These are phyloP conservation scores for Picochlorum sp. DNA, from an alignment of 139 green algal species.

Conservation along the genomic window DNA sequence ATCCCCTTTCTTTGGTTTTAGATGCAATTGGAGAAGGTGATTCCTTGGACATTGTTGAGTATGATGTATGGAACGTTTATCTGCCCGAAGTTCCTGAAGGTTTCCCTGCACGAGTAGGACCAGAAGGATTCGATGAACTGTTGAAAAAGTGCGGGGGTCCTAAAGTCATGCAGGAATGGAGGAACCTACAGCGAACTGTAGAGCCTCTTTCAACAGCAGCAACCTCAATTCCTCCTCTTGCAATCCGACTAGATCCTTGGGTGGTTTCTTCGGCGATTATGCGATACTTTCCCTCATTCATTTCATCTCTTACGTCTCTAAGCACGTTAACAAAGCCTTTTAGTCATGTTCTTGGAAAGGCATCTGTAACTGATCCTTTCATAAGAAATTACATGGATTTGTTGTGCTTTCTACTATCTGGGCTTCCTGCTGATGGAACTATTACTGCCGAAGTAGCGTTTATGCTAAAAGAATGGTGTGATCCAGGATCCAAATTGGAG, in stretches of 20 bases:
- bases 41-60: conserved; percentile 73
- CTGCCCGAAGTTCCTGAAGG: conserved; percentile 64
- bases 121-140: conserved; percentile 45
- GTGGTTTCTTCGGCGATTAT: conserved; percentile 55
- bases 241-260: conserved; percentile 56
- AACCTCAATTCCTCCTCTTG: conserved; percentile 69
- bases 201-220: conserved; percentile 65
- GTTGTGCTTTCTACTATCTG: conserved; percentile 90
- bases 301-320: conserved; percentile 28
- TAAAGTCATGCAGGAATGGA: conserved; percentile 39
- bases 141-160: conserved; percentile 31
- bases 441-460: conserved; percentile 88
- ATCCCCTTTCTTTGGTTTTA: conserved; percentile 72
- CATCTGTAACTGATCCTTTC: conserved; percentile 64
- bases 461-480: conserved; percentile 78
- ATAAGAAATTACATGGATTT: conserved; percentile 91
- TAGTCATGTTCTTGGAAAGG: conserved; percentile 43
- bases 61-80: conserved; percentile 91
- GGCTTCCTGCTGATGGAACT: conserved; percentile 79
- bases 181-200: conserved; percentile 62
- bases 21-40: conserved; percentile 64
- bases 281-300: conserved; percentile 61
- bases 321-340: conserved; percentile 71
- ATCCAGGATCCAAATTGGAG: conserved; percentile 62
- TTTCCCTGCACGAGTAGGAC: conserved; percentile 1